Evolutionary conservation across 179 eudicot species (phyloP), one percentile per base, ranked within the genome.

Genomic region (Patellifolia procumbens): DNA sequence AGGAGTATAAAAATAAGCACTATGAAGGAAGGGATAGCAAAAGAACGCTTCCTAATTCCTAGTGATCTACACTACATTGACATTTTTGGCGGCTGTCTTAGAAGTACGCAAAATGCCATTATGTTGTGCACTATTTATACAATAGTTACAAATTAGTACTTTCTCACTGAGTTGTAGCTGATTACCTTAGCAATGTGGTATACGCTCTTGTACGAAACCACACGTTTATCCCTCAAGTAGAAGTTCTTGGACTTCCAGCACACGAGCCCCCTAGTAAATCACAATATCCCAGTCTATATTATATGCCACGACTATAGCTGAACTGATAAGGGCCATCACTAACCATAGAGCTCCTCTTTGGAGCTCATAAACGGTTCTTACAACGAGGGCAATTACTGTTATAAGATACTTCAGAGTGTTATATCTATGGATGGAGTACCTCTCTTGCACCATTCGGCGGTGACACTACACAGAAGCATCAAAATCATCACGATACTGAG

Each of bases 261-360:
- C 32, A 89, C 73, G 64, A 88, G 91, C 73, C 93, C 93, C 93
- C 91, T n/a, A 89, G 76, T 89, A 91, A 31, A 87, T 74, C 5
- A 84, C 85, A 17, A 89, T 84, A 81, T 88, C 93, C 93, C 93
- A 89, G 73, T 89, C 88, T 37, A 87, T 88, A 68, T 89, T 89
- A 17, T 80, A 75, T 43, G 78, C 46, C 53, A 85, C 86, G 13
- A 91, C 91, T 76, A 84, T 75, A 74, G 81, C 79, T 28, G 96
- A 89, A 81, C 76, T 79, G 45, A 88, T 53, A 32, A 88, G 60
- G 61, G 92, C 90, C 80, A 86, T 56, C 51, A 88, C 84, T 77
- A 78, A 75, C 96, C 88, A 88, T 16, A 67, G 60, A 59, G 48
- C 72, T 49, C 79, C 84, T 78, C 79, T 85, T 58, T 75, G 84